These are phyloP conservation scores for Sugiyamaella novakii DNA, from an alignment of 1,139 yeast genomes.

Conservation along the genomic window DNA sequence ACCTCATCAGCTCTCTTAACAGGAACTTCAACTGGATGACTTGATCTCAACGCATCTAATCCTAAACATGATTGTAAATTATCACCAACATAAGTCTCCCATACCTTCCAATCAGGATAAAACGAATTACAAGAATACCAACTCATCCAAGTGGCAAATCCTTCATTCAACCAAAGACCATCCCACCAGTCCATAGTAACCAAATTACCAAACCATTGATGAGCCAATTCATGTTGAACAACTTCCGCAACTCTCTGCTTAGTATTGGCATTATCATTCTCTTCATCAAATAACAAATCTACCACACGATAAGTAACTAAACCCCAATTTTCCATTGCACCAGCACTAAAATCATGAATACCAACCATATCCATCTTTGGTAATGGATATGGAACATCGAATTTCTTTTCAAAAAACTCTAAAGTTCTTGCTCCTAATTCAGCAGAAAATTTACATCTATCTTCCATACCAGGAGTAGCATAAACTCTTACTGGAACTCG, in stretches of 20 bases:
- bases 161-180: constrained; percentile 88
- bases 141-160: constrained; percentile 91
- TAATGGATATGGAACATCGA: constrained; percentile 73
- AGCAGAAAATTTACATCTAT: constrained; percentile 67
- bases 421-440: constrained; percentile 75
- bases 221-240: constrained; percentile 87
- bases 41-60: constrained; percentile 73
- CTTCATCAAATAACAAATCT: constrained; percentile 68
- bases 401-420: constrained; percentile 69
- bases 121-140: constrained; percentile 76
- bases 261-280: constrained; percentile 65
- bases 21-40: constrained; percentile 88
- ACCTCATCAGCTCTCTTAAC: constrained; percentile 79
- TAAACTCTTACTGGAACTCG: constrained; percentile 80
- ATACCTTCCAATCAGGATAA: constrained; percentile 86
- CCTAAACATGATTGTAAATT: constrained; percentile 69
- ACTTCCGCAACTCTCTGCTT: constrained; percentile 84
- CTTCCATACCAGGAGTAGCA: constrained; percentile 72
- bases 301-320: constrained; percentile 79
- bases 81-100: constrained; percentile 71
- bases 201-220: constrained; percentile 91
- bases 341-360: constrained; percentile 79
- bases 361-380: constrained; percentile 85
- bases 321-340: constrained; percentile 96
- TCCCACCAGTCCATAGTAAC: constrained; percentile 98